phyloP scores from a whole-genome alignment of 495 filamentous ascomycete genomes.

The Glarea lozoyensis region DNA sequence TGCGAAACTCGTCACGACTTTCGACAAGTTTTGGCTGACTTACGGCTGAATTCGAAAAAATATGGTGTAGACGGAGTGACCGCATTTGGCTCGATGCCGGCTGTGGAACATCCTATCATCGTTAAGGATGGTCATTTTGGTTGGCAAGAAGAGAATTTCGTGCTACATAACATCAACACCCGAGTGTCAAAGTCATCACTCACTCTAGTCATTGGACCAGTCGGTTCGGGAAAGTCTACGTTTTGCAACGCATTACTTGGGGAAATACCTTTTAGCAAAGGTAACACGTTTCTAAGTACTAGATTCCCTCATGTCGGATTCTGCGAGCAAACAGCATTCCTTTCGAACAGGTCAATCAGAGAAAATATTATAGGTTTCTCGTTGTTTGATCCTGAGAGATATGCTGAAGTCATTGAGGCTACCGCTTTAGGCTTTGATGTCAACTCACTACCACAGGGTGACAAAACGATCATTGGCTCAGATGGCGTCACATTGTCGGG shows the following conservation, averaged over 20 bases:
- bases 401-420: constrained; percentile 50
- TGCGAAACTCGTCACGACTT: constrained; percentile 22
- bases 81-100: neutral
- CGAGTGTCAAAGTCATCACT: constrained; percentile 22
- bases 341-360: constrained; percentile 47
- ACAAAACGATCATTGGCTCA: constrained; percentile 52
- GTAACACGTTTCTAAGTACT: constrained; percentile 8
- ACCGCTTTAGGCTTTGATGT: constrained; percentile 51
- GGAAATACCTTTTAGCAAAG: constrained; percentile 28
- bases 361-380: constrained; percentile 49
- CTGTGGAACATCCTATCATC: neutral
- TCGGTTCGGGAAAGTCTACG: constrained; percentile 42
- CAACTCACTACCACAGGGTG: constrained; percentile 40
- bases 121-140: constrained; percentile 33
- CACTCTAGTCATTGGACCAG: constrained; percentile 36
- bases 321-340: constrained; percentile 38
- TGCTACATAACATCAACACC: constrained; percentile 29
- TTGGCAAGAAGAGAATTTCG: constrained; percentile 30
- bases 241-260: constrained; percentile 39
- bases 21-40: constrained; percentile 12
- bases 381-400: constrained; percentile 46
- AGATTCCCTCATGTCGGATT: constrained; percentile 19
- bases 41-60: constrained; percentile 1
- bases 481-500: constrained; percentile 56
- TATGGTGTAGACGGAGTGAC: neutral